Conservation (phyloP, 1,139 yeast species). For the Geotrichum klebahnii region DNA sequence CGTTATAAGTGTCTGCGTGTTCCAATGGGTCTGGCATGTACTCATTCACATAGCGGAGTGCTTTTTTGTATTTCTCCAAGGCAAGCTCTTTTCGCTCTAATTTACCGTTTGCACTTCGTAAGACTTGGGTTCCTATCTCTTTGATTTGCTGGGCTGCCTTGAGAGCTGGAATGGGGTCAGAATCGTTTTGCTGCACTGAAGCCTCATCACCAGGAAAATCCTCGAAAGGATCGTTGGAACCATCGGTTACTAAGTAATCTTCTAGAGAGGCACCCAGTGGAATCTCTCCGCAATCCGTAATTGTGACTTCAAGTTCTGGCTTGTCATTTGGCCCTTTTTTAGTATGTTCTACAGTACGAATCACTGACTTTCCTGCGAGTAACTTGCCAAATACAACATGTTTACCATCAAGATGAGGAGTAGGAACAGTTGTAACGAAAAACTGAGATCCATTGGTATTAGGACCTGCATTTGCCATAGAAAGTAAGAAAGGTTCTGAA, state of each 20-base stretch:
- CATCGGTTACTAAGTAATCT: slow-evolving; percentile 48
- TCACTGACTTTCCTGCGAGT: slow-evolving; percentile 73
- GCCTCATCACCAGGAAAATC: slow-evolving; percentile 71
- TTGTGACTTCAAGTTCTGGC: slow-evolving; percentile 60
- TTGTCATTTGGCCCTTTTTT: slow-evolving; percentile 60
- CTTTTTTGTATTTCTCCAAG: slow-evolving; percentile 64
- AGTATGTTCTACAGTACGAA: slow-evolving; percentile 68
- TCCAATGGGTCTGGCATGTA: slow-evolving; percentile 52
- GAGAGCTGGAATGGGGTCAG: slow-evolving; percentile 54
- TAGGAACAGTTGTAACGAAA: slow-evolving; percentile 73
- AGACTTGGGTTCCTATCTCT: slow-evolving; percentile 67
- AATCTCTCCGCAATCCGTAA: slow-evolving; percentile 68
- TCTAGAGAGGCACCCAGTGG: slow-evolving; percentile 35
- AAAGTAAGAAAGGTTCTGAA: slow-evolving; percentile 77
- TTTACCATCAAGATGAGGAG: slow-evolving; percentile 85
- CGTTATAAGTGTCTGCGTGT: slow-evolving; percentile 26
- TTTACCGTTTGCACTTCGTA: neutral
- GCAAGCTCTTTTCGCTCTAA: slow-evolving; percentile 47
- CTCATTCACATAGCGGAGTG: slow-evolving; percentile 61
- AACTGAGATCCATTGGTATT: slow-evolving; percentile 94
- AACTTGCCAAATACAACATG: slow-evolving; percentile 95
- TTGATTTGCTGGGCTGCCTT: slow-evolving; percentile 62
- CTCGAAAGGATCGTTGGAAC: slow-evolving; percentile 81
- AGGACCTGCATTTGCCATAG: slow-evolving; percentile 97
- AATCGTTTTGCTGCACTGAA: slow-evolving; percentile 26